phyloP scores from a whole-genome alignment of 1,284 basidiomycete species.

The Cystobasidium sp. region DNA sequence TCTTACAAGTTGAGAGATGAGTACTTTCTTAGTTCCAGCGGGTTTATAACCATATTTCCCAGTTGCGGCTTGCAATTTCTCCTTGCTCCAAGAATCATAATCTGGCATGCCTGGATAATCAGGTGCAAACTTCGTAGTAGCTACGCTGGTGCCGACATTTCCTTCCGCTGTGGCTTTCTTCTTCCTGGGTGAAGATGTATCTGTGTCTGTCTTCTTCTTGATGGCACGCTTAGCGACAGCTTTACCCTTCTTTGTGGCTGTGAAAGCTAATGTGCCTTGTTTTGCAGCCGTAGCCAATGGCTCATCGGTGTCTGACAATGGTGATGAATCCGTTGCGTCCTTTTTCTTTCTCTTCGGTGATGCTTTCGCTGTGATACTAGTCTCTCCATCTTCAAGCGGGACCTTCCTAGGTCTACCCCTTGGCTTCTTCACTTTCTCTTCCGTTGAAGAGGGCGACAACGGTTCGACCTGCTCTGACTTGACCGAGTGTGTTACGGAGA shows the following conservation, averaged over 20 bases:
- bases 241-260: constrained; percentile 1
- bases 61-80: constrained; percentile 36
- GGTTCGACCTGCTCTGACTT: too few relatives aligned
- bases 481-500: too few relatives aligned
- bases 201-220: constrained; percentile 39
- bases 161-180: neutral
- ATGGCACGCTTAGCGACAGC: constrained; percentile 14
- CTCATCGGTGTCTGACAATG: constrained; percentile 3
- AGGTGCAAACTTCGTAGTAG: neutral
- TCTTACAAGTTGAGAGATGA: constrained; percentile 15
- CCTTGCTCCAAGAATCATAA: constrained; percentile 38
- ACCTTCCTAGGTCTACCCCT: constrained; percentile 24
- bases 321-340: neutral
- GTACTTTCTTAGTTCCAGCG: constrained; percentile 23
- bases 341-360: constrained; percentile 35
- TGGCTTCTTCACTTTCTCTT: neutral
- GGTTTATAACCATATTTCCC: constrained; percentile 44
- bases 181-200: constrained; percentile 1
- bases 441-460: too few relatives aligned
- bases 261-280: constrained; percentile 5
- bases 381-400: neutral
- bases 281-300: neutral
- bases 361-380: neutral
- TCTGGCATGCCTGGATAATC: constrained; percentile 35
- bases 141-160: neutral